Conservation (phyloP, 208 protist genomes). For the Leishmania aethiopica region DNA sequence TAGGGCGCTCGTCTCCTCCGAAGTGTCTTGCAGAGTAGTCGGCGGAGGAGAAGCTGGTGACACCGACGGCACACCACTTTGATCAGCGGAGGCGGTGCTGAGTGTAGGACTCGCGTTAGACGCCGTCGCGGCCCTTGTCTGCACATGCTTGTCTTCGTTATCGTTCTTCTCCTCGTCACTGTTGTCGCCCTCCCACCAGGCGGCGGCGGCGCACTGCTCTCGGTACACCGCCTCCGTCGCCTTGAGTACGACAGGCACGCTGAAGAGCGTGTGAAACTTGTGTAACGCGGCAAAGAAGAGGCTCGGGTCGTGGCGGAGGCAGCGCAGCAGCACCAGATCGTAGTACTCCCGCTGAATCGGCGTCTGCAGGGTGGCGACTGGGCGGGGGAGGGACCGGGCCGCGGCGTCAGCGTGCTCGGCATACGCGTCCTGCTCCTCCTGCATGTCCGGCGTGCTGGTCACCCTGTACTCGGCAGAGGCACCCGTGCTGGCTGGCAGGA, state of each 20-base stretch:
- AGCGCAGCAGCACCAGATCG: slow-evolving; percentile 68
- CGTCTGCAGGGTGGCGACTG: slow-evolving; percentile 15
- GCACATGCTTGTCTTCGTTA: background rate
- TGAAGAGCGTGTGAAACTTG: slow-evolving; percentile 33
- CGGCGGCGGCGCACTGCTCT: slow-evolving; percentile 17
- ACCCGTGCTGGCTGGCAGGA: slow-evolving; percentile 41
- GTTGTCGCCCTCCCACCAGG: slow-evolving; percentile 20
- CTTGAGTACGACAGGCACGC: slow-evolving; percentile 38
- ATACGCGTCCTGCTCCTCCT: background rate
- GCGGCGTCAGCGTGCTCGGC: background rate
- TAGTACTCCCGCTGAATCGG: slow-evolving; percentile 68
- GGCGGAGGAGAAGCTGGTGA: background rate
- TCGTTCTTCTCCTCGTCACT: slow-evolving; percentile 7
- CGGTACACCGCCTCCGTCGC: slow-evolving; percentile 48
- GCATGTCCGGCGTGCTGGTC: background rate
- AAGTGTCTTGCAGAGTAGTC: background rate
- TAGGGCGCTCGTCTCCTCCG: background rate
- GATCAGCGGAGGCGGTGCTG: background rate
- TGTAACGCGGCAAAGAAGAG: slow-evolving; percentile 37
- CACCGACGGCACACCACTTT: background rate
- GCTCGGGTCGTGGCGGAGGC: slow-evolving; percentile 42
- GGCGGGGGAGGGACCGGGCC: background rate
- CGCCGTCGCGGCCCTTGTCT: background rate
- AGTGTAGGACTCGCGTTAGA: background rate
- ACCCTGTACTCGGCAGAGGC: slow-evolving; percentile 23